These are phyloP conservation scores for Aspergillus tamarii DNA, from an alignment of 2,329 filamentous ascomycete species.

Conservation along the genomic window DNA sequence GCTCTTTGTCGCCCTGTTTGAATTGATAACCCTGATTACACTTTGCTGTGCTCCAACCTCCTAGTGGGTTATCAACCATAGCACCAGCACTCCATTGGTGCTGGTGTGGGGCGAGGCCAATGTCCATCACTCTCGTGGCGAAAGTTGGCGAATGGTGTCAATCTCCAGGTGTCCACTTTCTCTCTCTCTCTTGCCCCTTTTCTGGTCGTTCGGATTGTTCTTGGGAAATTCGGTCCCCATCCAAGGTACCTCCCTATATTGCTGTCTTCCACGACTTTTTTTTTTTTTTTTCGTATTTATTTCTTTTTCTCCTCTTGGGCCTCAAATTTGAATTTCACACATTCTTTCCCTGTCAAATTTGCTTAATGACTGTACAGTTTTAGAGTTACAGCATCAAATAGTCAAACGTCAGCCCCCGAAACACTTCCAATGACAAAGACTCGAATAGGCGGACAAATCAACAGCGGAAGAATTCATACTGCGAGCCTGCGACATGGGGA, in stretches of 20 bases:
- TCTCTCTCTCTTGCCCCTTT: constrained; percentile 19
- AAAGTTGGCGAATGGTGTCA: constrained; percentile 18
- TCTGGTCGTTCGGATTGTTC: constrained; percentile 14
- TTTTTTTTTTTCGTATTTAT: neutral
- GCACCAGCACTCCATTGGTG: constrained; percentile 5
- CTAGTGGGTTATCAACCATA: constrained; percentile 7
- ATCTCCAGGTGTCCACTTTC: constrained; percentile 20
- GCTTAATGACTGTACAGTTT: neutral
- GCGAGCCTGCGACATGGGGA: constrained; percentile 10
- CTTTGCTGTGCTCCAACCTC: constrained; percentile 10
- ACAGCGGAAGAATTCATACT: constrained; percentile 1
- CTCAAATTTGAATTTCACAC: neutral
- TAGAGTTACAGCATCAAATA: neutral
- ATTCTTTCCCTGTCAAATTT: neutral
- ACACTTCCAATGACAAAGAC: neutral
- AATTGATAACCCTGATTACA: constrained; percentile 4
- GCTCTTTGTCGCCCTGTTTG: constrained; percentile 1
- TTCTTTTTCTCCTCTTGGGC: neutral
- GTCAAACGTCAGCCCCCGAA: neutral
- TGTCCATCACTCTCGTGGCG: constrained; percentile 22
- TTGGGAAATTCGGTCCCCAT: neutral
- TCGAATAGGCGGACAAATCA: constrained; percentile 1
- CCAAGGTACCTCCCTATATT: neutral
- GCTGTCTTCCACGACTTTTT: neutral
- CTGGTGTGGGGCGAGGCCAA: constrained; percentile 19